These are phyloP conservation scores for Phytophthora chlamydospora DNA, from an alignment of 352 stramenopile species.

Conservation along the genomic window DNA sequence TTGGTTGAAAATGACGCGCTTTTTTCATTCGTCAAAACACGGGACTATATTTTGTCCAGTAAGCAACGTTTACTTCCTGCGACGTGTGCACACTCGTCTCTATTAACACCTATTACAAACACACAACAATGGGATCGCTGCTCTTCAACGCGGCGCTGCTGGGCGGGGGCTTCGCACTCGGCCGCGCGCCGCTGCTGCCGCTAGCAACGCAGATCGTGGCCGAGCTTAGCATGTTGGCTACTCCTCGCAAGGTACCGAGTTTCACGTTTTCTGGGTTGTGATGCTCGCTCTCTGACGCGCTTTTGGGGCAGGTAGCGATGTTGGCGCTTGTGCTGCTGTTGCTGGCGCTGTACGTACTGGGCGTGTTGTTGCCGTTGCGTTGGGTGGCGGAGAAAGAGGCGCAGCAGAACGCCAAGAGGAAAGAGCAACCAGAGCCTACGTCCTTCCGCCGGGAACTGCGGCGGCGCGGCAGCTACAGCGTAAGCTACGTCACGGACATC, in stretches of 20 bases:
- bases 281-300: not conserved
- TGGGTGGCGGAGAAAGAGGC: constrained; percentile 48
- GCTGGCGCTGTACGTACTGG: constrained; percentile 65
- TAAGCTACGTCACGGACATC: constrained; percentile 90
- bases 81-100: too few relatives aligned
- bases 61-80: too few relatives aligned
- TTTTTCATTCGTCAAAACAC: not conserved
- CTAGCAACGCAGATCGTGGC: constrained; percentile 50
- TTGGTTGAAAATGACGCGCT: constrained; percentile 42
- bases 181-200: constrained; percentile 57
- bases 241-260: constrained; percentile 52
- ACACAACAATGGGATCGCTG: constrained; percentile 47
- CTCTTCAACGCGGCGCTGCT: constrained; percentile 69
- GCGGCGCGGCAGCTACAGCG: constrained; percentile 86
- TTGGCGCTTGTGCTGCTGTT: constrained; percentile 45
- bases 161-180: constrained; percentile 67
- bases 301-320: constrained; percentile 46
- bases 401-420: constrained; percentile 36
- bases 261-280: not conserved
- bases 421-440: constrained; percentile 39
- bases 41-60: too few relatives aligned
- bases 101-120: not conserved
- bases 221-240: constrained; percentile 51
- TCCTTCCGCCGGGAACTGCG: constrained; percentile 84
- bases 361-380: constrained; percentile 61